phyloP scores from a whole-genome alignment of 2,329 filamentous ascomycete genomes.

The Chaetomium olivaceum region DNA sequence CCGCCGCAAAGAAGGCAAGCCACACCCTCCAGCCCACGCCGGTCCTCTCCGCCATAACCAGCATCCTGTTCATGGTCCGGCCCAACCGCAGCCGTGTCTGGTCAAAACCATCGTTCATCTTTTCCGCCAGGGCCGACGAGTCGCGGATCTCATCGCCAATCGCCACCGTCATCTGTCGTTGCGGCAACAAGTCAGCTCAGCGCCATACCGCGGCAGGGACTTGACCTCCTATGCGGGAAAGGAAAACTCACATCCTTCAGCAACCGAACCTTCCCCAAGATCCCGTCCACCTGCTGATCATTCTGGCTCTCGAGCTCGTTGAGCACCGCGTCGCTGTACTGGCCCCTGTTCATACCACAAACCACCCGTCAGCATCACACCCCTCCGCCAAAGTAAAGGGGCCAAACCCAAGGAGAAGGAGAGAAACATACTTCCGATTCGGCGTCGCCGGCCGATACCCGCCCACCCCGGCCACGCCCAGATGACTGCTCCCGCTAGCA shows the following conservation, averaged over 20 bases:
- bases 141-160: conserved; percentile 96
- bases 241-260: conserved; percentile 74
- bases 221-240: neutral
- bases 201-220: neutral
- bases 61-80: conserved; percentile 96
- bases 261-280: conserved; percentile 84
- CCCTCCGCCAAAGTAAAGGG: neutral
- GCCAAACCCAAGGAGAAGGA: neutral
- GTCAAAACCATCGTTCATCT: conserved; percentile 96
- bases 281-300: conserved; percentile 84
- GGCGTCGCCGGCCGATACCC: conserved; percentile 69
- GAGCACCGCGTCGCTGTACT: conserved; percentile 89
- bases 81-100: conserved; percentile 75
- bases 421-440: conserved; percentile 59
- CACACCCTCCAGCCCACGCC: conserved; percentile 97
- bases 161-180: conserved; percentile 73
- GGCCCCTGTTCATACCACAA: conserved; percentile 59
- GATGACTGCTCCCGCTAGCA: conserved; percentile 35
- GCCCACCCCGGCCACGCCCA: conserved; percentile 36
- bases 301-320: conserved; percentile 96
- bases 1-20: conserved; percentile 82
- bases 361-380: neutral
- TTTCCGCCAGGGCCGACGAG: conserved; percentile 82
- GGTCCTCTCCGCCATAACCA: conserved; percentile 89
- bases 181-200: neutral